Conservation (phyloP, 2,329 filamentous ascomycete genomes). For the Piedraia hortae region DNA sequence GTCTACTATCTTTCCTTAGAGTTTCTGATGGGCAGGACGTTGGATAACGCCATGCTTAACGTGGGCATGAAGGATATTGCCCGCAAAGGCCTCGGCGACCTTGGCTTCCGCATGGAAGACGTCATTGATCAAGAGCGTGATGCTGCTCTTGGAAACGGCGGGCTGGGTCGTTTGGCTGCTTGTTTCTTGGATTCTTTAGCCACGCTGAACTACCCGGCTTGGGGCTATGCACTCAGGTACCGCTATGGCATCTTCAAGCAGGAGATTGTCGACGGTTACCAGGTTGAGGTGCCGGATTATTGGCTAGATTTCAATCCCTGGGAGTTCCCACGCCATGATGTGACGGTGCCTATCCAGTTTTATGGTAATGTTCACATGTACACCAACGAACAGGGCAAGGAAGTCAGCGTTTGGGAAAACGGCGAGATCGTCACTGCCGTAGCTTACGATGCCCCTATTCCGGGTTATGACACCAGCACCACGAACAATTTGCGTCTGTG, state of each 20-base stretch:
- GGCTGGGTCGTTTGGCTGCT: constrained; percentile 75
- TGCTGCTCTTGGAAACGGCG: constrained; percentile 84
- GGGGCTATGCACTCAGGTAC: constrained; percentile 91
- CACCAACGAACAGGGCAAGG: constrained; percentile 44
- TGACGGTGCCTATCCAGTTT: constrained; percentile 92
- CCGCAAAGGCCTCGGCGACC: constrained; percentile 55
- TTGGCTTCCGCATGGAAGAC: constrained; percentile 93
- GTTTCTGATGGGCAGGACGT: constrained; percentile 84
- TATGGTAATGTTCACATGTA: constrained; percentile 60
- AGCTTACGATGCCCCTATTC: constrained; percentile 68
- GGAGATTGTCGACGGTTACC: constrained; percentile 92
- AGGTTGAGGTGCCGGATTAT: constrained; percentile 94
- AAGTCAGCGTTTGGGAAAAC: constrained; percentile 55
- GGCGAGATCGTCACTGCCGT: constrained; percentile 80
- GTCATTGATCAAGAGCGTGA: constrained; percentile 87
- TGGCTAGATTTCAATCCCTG: constrained; percentile 99
- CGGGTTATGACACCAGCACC: constrained; percentile 65
- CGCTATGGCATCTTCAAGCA: constrained; percentile 94
- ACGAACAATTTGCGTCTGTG: constrained; percentile 93
- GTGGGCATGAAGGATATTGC: constrained; percentile 67
- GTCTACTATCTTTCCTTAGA: constrained; percentile 94
- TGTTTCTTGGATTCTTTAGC: constrained; percentile 94
- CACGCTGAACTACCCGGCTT: constrained; percentile 80
- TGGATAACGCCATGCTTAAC: constrained; percentile 98
- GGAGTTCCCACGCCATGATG: constrained; percentile 91